These are phyloP conservation scores for Entelexis paramagnoliae DNA, from an alignment of 1,139 yeast genomes.

Conservation along the genomic window DNA sequence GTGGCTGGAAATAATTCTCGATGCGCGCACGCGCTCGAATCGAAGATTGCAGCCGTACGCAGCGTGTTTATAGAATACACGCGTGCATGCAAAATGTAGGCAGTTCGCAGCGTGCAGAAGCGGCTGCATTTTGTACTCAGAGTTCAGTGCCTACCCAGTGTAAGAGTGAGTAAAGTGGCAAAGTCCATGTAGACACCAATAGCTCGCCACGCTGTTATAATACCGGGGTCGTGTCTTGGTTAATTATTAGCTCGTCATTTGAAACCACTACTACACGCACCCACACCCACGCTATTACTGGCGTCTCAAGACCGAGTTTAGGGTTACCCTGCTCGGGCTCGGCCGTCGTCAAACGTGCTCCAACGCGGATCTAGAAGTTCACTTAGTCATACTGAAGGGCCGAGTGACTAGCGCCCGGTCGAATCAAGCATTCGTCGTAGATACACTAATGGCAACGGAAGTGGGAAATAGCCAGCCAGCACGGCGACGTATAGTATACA, in stretches of 20 bases:
- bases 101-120: too few relatives aligned
- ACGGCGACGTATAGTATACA: constrained; percentile 9
- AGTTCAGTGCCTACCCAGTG: too few relatives aligned
- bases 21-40: neutral
- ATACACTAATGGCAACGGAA: neutral
- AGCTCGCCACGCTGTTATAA: too few relatives aligned
- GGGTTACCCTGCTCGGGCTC: neutral
- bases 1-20: neutral
- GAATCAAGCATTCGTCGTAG: neutral
- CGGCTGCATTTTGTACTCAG: too few relatives aligned
- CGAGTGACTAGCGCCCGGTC: neutral
- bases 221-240: too few relatives aligned
- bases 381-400: neutral
- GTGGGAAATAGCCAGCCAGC: neutral
- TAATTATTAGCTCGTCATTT: too few relatives aligned
- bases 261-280: too few relatives aligned
- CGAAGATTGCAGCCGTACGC: neutral
- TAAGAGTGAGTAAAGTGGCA: too few relatives aligned
- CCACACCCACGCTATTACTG: neutral
- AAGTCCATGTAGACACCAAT: too few relatives aligned
- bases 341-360: neutral
- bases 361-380: neutral
- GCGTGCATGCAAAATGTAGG: too few relatives aligned
- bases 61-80: too few relatives aligned
- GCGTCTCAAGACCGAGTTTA: neutral